These are phyloP conservation scores for Termitomyces sp. DNA, from an alignment of 768 basidiomycete species.

Conservation along the genomic window DNA sequence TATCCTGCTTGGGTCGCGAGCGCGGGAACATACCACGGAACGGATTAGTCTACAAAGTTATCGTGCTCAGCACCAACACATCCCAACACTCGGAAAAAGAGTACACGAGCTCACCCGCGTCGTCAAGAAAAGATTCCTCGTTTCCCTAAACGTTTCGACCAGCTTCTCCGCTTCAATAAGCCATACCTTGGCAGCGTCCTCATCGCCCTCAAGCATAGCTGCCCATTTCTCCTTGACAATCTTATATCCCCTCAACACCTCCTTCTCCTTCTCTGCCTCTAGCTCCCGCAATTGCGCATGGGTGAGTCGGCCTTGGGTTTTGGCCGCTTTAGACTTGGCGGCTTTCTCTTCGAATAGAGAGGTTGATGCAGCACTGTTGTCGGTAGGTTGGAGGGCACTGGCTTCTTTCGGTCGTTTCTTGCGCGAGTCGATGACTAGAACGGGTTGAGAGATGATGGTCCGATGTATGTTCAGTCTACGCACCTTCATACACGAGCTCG, in stretches of 20 bases:
- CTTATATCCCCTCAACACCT: slow-evolving; percentile 55
- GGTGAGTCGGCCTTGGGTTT: slow-evolving; percentile 46
- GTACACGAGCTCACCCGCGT: slow-evolving; percentile 53
- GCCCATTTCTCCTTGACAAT: slow-evolving; percentile 64
- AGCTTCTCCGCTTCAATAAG: slow-evolving; percentile 80
- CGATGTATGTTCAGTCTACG: not conserved
- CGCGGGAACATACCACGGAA: slow-evolving; percentile 72
- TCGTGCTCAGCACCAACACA: slow-evolving; percentile 3
- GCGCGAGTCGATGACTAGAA: slow-evolving; percentile 56
- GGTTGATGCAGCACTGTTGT: slow-evolving; percentile 21
- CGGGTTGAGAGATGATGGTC: no score
- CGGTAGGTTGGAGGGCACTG: slow-evolving; percentile 16
- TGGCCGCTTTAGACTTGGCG: slow-evolving; percentile 17
- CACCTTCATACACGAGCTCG: slow-evolving; percentile 82
- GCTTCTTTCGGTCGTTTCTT: slow-evolving; percentile 38
- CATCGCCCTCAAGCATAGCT: slow-evolving; percentile 39
- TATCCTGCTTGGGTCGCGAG: slow-evolving; percentile 31
- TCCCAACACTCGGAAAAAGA: not conserved
- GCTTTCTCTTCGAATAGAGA: slow-evolving; percentile 65
- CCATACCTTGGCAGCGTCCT: slow-evolving; percentile 67
- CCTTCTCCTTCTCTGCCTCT: slow-evolving; percentile 64
- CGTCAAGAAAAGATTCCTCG: slow-evolving; percentile 76
- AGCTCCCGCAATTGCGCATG: slow-evolving; percentile 57
- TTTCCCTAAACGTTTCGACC: slow-evolving; percentile 87
- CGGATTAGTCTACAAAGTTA: slow-evolving; percentile 37